Conservation (phyloP, 1,284 basidiomycete genomes). For the Schizophyllum amplum region DNA sequence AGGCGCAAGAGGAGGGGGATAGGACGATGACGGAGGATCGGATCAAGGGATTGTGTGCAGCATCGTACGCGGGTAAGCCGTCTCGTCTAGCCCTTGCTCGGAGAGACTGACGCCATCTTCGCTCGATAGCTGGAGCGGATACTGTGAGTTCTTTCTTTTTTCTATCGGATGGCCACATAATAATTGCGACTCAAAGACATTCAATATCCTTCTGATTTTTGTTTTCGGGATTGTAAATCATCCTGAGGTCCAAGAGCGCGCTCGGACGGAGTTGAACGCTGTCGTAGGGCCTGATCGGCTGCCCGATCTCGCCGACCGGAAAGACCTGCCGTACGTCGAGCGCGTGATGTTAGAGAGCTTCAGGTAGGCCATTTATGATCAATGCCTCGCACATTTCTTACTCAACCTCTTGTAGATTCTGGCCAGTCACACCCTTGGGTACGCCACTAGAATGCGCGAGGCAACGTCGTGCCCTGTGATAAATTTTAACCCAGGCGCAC, state of each 20-base stretch:
- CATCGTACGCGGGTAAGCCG: background rate
- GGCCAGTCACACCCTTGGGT: background rate
- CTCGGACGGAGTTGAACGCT: conserved; percentile 15
- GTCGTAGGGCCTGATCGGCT: conserved; percentile 15
- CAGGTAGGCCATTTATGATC: conserved; percentile 2
- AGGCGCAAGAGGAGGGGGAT: background rate
- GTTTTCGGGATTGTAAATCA: conserved; percentile 19
- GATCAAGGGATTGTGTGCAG: background rate
- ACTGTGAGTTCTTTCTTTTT: background rate
- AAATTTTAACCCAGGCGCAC: background rate
- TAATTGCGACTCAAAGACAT: background rate
- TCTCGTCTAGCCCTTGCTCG: too few relatives aligned
- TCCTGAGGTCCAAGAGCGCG: conserved; percentile 15
- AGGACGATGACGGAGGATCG: background rate
- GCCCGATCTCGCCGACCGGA: conserved; percentile 14
- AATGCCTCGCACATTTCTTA: background rate
- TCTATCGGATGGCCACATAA: background rate
- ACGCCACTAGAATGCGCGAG: background rate
- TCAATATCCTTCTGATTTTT: conserved; percentile 15
- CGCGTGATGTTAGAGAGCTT: conserved; percentile 14
- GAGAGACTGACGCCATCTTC: background rate
- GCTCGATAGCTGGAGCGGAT: background rate
- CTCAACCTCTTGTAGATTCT: background rate
- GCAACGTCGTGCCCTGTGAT: background rate
- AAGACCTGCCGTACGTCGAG: conserved; percentile 14